A percentile compares a stretch with the other conserved stretches of the same genome.
phyloP scores from a whole-genome alignment of 139 green algal species.

The Pedinophyceae sp. region DNA sequence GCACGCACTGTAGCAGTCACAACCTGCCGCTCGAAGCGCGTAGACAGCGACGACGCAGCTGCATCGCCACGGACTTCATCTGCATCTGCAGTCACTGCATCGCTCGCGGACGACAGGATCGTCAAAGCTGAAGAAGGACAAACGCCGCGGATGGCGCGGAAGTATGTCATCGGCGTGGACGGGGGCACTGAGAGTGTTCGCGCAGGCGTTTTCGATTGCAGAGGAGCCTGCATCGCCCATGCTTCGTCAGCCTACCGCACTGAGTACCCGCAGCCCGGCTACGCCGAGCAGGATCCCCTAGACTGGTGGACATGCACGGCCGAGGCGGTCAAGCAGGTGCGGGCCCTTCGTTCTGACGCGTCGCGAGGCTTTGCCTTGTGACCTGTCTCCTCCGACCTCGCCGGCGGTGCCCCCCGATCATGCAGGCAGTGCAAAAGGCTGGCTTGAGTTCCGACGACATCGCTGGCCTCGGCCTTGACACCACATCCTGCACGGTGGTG shows the following conservation, averaged over 20 bases:
- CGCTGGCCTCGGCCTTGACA: constrained; percentile 45
- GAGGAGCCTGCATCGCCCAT: constrained; percentile 8
- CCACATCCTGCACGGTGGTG: constrained; percentile 70
- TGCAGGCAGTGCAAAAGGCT: constrained; percentile 17
- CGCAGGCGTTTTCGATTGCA: constrained; percentile 39
- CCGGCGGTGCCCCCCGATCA: constrained; percentile 31
- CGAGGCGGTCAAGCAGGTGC: too few relatives aligned
- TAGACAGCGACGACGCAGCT: too few relatives aligned
- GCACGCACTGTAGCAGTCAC: too few relatives aligned
- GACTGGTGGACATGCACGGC: constrained; percentile 65
- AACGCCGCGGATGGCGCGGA: constrained; percentile 4
- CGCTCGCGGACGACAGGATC: too few relatives aligned
- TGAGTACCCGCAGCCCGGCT: constrained; percentile 35
- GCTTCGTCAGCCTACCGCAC: constrained; percentile 32
- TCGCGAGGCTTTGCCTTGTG: too few relatives aligned
- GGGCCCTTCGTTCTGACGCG: too few relatives aligned
- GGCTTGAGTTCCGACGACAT: constrained; percentile 14
- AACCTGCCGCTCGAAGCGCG: too few relatives aligned
- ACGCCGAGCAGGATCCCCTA: constrained; percentile 48
- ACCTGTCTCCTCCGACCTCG: too few relatives aligned
- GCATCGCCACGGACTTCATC: too few relatives aligned
- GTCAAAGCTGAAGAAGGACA: too few relatives aligned
- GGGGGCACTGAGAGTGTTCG: constrained; percentile 54
- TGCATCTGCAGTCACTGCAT: too few relatives aligned
- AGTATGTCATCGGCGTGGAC: constrained; percentile 49